Base-by-base conservation (phyloP, 176 grass and related monocot species). In the Juncus effusus region DNA sequence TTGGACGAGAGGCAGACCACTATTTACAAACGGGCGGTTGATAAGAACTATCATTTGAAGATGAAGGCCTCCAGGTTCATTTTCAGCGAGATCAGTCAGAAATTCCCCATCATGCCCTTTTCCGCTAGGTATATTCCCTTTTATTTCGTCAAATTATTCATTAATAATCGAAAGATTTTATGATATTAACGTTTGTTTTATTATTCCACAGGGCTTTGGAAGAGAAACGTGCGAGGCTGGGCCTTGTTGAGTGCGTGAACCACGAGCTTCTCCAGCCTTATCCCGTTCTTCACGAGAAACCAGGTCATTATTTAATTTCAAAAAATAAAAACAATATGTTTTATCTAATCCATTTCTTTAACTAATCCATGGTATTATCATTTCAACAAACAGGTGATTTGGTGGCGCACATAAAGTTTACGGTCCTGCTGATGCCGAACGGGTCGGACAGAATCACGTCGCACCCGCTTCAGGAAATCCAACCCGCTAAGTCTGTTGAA, bases 1-100 rank as follows among this genome's bases (percentile, higher is more conserved):
- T 64, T 99, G 73, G 95, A 99, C 86, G 95, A 99, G 86, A 99
- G 82, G 71, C 95, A 99, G 67, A 99, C 95, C n/a, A 99, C 95
- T 16, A 99, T 99, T 36, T 99, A 94, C 28, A 99, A 99, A 80
- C 93, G 89, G 77, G 95, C 95, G 0, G 89, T 99, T 3, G 95
- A 99, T 77, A 99, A 94, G 80, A 99, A 80, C 64, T 99, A 99
- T 68, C 89, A 99, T 73, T 82, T 99, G 69, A 99, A 99, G 61
- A 99, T 99, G 95, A 99, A 93, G 81, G 86, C 95, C 0, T 99
- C 95, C 0, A 85, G 88, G 63, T 99, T 99, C 56, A 99, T 99
- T 82, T 99, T 99, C 65, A 99, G 95, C 73, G 95, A 99, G 75
- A 94, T 99, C 61, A 99, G 76, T 54, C 95, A 99, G 66, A 99